Evolutionary conservation across 208 protist genomes (phyloP).

Genomic region (Herpetomonas muscarum): DNA sequence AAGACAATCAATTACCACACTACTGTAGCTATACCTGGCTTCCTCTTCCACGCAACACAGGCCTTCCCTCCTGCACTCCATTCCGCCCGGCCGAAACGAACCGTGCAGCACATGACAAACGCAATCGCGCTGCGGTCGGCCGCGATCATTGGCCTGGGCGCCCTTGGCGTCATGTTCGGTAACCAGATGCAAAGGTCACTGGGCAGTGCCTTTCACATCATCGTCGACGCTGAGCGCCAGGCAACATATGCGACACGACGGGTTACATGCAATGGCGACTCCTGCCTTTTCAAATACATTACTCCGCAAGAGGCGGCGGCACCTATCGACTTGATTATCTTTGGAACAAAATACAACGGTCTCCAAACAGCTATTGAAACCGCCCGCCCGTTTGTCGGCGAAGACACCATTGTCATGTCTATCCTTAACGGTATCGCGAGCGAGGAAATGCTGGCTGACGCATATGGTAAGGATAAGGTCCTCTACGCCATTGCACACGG

Average conservation of each 20-base stretch:
- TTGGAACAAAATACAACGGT: slow-evolving; percentile 18
- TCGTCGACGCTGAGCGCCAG: slow-evolving; percentile 5
- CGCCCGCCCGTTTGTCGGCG: slow-evolving; percentile 17
- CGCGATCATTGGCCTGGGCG: slow-evolving; percentile 10
- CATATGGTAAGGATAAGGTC: slow-evolving; percentile 18
- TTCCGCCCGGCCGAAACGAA: too few species aligned
- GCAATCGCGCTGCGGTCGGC: not conserved
- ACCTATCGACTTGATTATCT: slow-evolving; percentile 14
- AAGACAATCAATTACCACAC: not conserved
- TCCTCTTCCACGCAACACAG: too few species aligned
- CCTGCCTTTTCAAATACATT: slow-evolving; percentile 8
- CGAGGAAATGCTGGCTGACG: slow-evolving; percentile 12
- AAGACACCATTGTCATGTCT: slow-evolving; percentile 12
- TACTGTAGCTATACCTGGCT: not conserved
- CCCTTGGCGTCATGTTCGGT: slow-evolving; percentile 14
- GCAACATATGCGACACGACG: slow-evolving; percentile 3
- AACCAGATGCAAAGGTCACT: slow-evolving; percentile 7
- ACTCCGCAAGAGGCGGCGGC: slow-evolving; percentile 7
- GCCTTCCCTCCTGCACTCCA: too few species aligned
- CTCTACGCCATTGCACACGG: slow-evolving; percentile 10
- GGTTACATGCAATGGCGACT: slow-evolving; percentile 8
- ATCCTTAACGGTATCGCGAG: slow-evolving; percentile 20
- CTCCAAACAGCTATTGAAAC: slow-evolving; percentile 13
- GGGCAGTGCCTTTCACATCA: slow-evolving; percentile 10
- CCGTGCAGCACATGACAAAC: too few species aligned